phyloP scores from a whole-genome alignment of 768 basidiomycete species.

The Cubamyces sp. region DNA sequence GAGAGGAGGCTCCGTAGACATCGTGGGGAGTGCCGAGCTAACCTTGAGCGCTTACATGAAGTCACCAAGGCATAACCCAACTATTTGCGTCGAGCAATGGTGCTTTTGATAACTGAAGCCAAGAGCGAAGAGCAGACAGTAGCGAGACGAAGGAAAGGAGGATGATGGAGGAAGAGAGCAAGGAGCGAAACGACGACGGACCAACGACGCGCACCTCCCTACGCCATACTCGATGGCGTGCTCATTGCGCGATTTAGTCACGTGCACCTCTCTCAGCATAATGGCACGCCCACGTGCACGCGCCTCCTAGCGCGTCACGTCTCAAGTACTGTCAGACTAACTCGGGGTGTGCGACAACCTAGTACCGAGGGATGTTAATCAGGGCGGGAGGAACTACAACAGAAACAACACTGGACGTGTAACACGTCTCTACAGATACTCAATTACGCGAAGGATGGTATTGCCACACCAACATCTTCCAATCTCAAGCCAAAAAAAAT shows the following conservation, averaged over 20 bases:
- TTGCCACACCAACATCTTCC: no score
- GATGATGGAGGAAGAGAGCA: conserved; percentile 26
- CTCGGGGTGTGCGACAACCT: no score
- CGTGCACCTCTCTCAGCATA: conserved; percentile 14
- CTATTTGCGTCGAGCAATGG: background rate
- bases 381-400: no score
- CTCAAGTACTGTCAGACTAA: background rate
- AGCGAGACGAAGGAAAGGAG: background rate
- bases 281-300: conserved; percentile 8
- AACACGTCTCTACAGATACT: no score
- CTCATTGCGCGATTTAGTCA: conserved; percentile 29
- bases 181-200: conserved; percentile 4
- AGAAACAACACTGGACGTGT: no score
- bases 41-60: no score
- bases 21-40: no score
- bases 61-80: no score
- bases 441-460: no score
- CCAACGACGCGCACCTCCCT: background rate
- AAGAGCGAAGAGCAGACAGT: background rate
- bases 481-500: no score
- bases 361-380: no score
- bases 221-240: conserved; percentile 27
- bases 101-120: background rate
- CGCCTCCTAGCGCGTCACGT: background rate
- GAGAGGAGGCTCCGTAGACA: no score